Evolutionary conservation across 176 grass and related monocot genomes (phyloP), one percentile per base, ranked within the genome.

Genomic region (Alopecurus myosuroides): DNA sequence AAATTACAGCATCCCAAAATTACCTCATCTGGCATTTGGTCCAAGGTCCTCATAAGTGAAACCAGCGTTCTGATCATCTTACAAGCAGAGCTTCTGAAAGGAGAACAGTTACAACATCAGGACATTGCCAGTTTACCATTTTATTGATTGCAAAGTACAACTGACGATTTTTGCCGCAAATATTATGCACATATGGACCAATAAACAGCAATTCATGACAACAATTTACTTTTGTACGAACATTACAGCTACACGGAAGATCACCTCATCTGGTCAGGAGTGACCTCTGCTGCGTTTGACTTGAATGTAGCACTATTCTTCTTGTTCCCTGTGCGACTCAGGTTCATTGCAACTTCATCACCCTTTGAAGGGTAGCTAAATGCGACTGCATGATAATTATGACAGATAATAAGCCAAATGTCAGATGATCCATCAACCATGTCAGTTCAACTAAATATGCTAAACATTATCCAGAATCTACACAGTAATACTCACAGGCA

Each of bases 31-130:
- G 95, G 95, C 93, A 95, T 95, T 91, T 88, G 89, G 57, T 98
- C 96, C 77, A 98, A 90, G 65, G 93, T 98, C 86, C 91, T 95
- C 96, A 95, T 98, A 75, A 98, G 87, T 65, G 96, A 93, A 85
- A 95, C 91, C 78, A 98, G 84, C 2, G 93, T 94, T 86, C 93
- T 92, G 67, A 95, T 80, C 96, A 98, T 98, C 89, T 98, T 98
- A 76, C 93, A 98, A 70, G 96, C 96, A 88, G 91, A 95, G 42
- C 93, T 91, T 83, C 96, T 95, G 71, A 40, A 88, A 77, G 15
- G 82, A 22, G 76, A 45, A 85, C 48, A 44, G 74, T 80, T 70
- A 8, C 11, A 48, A n/a, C n/a, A n/a, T 90, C 44, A 90, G 78
- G 35, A 78, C 55, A 82, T 77, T 37, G 64, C 10, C 53, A 77